A percentile compares a stretch with the other conserved stretches of the same genome.
Evolutionary conservation across 2,329 filamentous ascomycete species (phyloP).

Genomic region (Epicoccum sorghinum): DNA sequence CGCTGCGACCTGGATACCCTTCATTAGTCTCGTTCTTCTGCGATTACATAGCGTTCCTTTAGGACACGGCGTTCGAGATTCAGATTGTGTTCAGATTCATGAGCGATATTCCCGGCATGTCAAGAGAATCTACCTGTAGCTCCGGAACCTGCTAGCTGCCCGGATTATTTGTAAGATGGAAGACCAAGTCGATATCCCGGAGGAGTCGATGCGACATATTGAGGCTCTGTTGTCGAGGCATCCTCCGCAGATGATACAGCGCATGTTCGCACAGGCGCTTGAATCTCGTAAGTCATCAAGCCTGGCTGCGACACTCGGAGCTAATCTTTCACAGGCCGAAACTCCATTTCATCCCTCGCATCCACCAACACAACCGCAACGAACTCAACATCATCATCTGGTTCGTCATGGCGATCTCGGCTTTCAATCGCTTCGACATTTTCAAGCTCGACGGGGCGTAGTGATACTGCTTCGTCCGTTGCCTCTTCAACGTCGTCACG

Average conservation of each 20-base stretch:
- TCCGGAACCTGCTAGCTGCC: slow-evolving; percentile 18
- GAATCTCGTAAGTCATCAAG: slow-evolving; percentile 40
- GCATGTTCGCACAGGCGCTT: slow-evolving; percentile 46
- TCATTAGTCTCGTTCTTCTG: slow-evolving; percentile 20
- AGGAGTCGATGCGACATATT: slow-evolving; percentile 47
- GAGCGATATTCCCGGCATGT: slow-evolving; percentile 28
- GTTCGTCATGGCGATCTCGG: slow-evolving; percentile 42
- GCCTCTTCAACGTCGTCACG: slow-evolving; percentile 40
- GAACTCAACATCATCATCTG: slow-evolving; percentile 37
- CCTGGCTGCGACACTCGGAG: not conserved
- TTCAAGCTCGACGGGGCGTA: slow-evolving; percentile 37
- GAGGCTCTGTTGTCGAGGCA: slow-evolving; percentile 45
- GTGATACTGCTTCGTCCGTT: slow-evolving; percentile 37
- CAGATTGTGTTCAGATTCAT: slow-evolving; percentile 12
- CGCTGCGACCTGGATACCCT: slow-evolving; percentile 29
- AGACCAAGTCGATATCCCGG: slow-evolving; percentile 43
- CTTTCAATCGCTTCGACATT: slow-evolving; percentile 43
- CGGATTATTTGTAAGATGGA: slow-evolving; percentile 35
- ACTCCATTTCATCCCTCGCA: slow-evolving; percentile 43
- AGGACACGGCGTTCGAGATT: slow-evolving; percentile 3
- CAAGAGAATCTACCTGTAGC: slow-evolving; percentile 13
- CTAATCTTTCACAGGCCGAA: slow-evolving; percentile 40
- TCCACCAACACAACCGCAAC: slow-evolving; percentile 39
- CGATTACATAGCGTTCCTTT: slow-evolving; percentile 4
- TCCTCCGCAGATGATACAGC: slow-evolving; percentile 44